Evolutionary conservation across 306 rosid genomes (phyloP).

Genomic region (Quercus cerris): DNA sequence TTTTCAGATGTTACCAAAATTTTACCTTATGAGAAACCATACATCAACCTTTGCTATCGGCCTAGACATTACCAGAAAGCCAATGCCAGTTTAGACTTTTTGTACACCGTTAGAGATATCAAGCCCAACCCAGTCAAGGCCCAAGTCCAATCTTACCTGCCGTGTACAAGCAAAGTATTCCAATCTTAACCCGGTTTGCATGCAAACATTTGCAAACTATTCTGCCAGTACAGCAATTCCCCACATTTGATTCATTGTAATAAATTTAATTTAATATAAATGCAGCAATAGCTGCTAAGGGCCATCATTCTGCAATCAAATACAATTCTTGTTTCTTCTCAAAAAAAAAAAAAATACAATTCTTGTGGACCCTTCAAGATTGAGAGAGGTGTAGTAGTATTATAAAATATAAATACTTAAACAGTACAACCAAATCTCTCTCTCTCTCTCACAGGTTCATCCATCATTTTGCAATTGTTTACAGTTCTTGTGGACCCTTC

Average conservation of each 20-base stretch:
- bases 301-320: background rate
- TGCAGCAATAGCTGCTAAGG: too few species aligned
- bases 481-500: background rate
- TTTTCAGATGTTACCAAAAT: background rate
- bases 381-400: too few species aligned
- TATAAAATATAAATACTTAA: too few species aligned
- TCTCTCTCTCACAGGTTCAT: background rate
- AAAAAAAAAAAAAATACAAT: background rate
- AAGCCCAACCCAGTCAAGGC: too few species aligned
- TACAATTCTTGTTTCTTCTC: background rate
- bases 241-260: too few species aligned
- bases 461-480: background rate
- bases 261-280: too few species aligned
- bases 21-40: background rate
- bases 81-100: background rate
- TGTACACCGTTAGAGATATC: too few species aligned
- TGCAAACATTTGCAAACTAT: too few species aligned
- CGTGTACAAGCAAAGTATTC: too few species aligned
- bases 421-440: background rate
- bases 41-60: background rate
- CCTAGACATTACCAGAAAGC: background rate
- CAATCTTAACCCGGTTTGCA: too few species aligned
- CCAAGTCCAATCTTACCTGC: too few species aligned
- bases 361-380: background rate
- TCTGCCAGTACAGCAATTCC: too few species aligned